These are phyloP conservation scores for Yarrowia sp. DNA, from an alignment of 805 yeast genomes.

Conservation along the genomic window DNA sequence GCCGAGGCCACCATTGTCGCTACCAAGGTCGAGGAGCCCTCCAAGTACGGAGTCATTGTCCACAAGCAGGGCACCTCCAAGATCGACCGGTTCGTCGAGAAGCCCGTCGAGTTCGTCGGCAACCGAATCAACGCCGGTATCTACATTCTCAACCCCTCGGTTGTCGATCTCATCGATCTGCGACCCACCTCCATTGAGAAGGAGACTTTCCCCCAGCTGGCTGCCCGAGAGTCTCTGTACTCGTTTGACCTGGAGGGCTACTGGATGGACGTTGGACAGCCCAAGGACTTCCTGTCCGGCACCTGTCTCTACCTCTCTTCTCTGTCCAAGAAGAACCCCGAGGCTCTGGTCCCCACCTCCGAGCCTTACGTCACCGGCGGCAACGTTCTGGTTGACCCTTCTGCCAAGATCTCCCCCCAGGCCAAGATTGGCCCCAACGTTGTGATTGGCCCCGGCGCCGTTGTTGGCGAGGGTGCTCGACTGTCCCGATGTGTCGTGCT, in stretches of 20 bases:
- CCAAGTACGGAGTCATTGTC: slow-evolving; percentile 99
- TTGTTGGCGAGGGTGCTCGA: slow-evolving; percentile 98
- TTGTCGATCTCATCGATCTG: slow-evolving; percentile 93
- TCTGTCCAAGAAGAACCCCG: slow-evolving; percentile 78
- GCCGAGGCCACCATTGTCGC: slow-evolving; percentile 99
- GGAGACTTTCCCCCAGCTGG: slow-evolving; percentile 98
- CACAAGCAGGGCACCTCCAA: slow-evolving; percentile 93
- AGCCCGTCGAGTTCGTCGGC: slow-evolving; percentile 99
- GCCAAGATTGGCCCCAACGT: slow-evolving; percentile 99
- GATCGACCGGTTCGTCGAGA: slow-evolving; percentile 98
- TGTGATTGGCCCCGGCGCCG: slow-evolving; percentile 94
- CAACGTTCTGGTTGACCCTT: slow-evolving; percentile 91
- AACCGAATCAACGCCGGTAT: slow-evolving; percentile 99
- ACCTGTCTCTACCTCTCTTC: slow-evolving; percentile 90
- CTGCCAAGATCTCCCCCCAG: slow-evolving; percentile 89
- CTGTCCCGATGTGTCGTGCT: slow-evolving; percentile 93
- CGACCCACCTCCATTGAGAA: slow-evolving; percentile 99
- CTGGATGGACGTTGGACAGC: slow-evolving; percentile 99
- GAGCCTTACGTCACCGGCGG: slow-evolving; percentile 85
- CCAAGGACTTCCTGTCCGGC: slow-evolving; percentile 98
- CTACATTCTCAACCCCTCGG: slow-evolving; percentile 96
- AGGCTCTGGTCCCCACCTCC: slow-evolving; percentile 62
- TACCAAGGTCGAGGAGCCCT: slow-evolving; percentile 99
- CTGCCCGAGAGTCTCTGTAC: slow-evolving; percentile 84
- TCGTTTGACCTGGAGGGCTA: slow-evolving; percentile 98